Evolutionary conservation across 176 grass and related monocot genomes (phyloP), one percentile per base, ranked within the genome.

Genomic region (Triticum urartu): DNA sequence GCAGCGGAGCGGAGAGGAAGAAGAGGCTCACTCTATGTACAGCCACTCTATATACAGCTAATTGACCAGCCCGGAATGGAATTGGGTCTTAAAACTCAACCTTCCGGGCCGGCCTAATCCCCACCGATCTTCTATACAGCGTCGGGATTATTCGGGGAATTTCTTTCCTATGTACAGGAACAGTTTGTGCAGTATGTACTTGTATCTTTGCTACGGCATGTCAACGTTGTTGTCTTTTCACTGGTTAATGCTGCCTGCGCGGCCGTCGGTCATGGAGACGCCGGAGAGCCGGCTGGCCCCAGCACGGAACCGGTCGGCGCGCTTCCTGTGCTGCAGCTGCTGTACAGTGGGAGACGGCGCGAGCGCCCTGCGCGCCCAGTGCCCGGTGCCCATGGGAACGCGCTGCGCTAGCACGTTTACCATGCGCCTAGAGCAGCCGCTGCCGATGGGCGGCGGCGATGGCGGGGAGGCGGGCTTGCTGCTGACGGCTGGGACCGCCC

Each of bases 311-410:
- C 25, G 43, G 86, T 36, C 88, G 3, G 84, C 83, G 45, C 93
- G 90, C 4, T 88, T 36, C 40, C 84, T 76, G 75, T 92, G 83
- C 83, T 88, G 93, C 21, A 90, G 56, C 67, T 89, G 89, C 77
- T 91, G 92, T 40, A 86, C 87, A 6, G 79, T 15, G 54, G 4
- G 89, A 34, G 9, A 82, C 26, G 90, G 83, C 2, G 93, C 83
- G 2, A 95, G 93, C 9, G 90, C 90, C 69, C 77, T 43, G 42
- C 90, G 88, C 17, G 88, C 89, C 24, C 86, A 91, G 65, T 84
- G 56, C 2, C 89, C 88, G 15, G 80, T 65, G 36, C 92, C 86
- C 72, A 94, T 76, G n/a, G 93, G 59, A 54, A 76, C 86, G 82
- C 90, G 78, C 18, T 88, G 18, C 54, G 54, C 54, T 2, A 58